Evolutionary conservation across 768 basidiomycete genomes (phyloP), one percentile per base, ranked within the genome.

Genomic region (Xerocomus spinulosus): DNA sequence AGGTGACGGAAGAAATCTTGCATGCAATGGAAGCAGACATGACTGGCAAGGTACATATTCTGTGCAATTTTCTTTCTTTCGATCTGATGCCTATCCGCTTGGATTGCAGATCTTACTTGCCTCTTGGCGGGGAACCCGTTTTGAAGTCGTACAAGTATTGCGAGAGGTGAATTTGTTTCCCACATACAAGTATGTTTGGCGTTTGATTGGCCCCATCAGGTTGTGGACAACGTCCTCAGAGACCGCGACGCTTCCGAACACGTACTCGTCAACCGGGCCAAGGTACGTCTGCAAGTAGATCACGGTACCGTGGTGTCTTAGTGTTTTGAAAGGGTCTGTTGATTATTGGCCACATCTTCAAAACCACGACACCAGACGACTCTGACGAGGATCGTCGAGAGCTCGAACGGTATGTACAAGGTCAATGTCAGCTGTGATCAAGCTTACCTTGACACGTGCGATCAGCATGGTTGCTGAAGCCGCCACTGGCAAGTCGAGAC

Each of bases 121-220:
- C 6, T 95, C 95, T 21, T 99, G 96, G 96, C 83, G 93, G 49
- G 96, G 95, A 13, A 95, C 94, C 3, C 82, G 94, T 44, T 82
- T 97, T 62, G 96, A 99, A 70, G 92, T 98, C 34, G 79, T 87
- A 18, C 87, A 92, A 58, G 92, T 97, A 13, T 74, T 95, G 40
- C 79, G 92, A 42, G 84, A 90, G 74, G 80, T 73, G 38, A 41
- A 58, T 28, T 7, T 17, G 26, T 37, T 26, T 20, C 48, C 12
- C 32, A 14, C 20, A 24, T n/a, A 18, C 21, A 42, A 36, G 67
- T 15, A 42, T 5, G 36, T 44, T 21, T 17, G 3, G 25, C 30
- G 18, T 28, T 39, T 43, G 29, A 51, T 37, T 13, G 9, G 30
- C 36, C 44, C 23, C 10, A 32, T 32, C 60, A 84, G 75, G 89